Base-by-base conservation (phyloP, 2,329 filamentous ascomycete genomes). In the Biscogniauxia marginata region DNA sequence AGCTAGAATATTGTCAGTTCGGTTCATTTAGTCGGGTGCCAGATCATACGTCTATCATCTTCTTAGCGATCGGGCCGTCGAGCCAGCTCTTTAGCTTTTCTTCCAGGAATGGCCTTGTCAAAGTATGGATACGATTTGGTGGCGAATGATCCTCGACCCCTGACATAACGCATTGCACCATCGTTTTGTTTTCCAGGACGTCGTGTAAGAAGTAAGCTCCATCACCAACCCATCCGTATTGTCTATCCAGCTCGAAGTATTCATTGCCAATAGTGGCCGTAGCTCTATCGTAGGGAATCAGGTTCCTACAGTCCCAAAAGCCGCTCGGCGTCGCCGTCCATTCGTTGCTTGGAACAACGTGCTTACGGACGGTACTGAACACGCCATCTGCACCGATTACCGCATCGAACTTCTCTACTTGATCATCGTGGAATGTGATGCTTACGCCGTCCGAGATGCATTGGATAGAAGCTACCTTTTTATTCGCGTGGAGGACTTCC, bases 311-410 rank as follows among this genome's bases (percentile, higher is more conserved):
- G 46, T 65, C 61, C 61, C 61, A 65, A n/a, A 54, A 62, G 0
- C 59, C 56, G 3, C 46, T 50, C 7, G 59, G 61, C 7, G 59
- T 50, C 8, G 51, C 55, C 16, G 50, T n/a, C 22, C 46, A 43
- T 18, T 50, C 46, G 1, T 52, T 11, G 16, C 16, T 18, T 16
- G 16, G 21, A 1, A 64, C 11, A 4, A 65, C 55, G 18, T 63
- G 21, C 4, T 51, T 30, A 3, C 63, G 57, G 4, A 63, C 53
- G 0, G 16, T 24, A 51, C 62, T 58, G 45, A 59, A 62, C 2
- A 65, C 55, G n/a, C 61, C 63, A 20, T 65, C 63, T 4, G 63
- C 59, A 4, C 61, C 61, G 9, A 63, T 63, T 3, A 65, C 56
- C 2, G 48, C 61, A 18, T 63, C 63, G 30, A 59, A 62, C 3